Evolutionary conservation across 768 basidiomycete species (phyloP).

Genomic region (Tylopilus subfusipes): DNA sequence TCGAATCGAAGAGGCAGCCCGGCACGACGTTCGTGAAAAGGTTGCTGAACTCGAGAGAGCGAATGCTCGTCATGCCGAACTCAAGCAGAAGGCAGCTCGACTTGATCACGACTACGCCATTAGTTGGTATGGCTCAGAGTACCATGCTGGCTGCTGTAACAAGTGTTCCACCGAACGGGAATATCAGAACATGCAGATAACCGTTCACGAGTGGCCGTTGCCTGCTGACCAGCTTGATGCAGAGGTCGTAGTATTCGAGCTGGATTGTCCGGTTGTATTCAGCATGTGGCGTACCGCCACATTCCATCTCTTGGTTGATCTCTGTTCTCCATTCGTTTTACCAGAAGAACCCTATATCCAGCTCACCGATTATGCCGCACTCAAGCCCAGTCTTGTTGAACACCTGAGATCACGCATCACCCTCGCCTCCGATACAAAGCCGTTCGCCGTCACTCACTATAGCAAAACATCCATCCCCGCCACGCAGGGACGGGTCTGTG

Average conservation of each 20-base stretch:
- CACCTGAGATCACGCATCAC: slow-evolving; percentile 21
- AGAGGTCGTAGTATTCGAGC: slow-evolving; percentile 40
- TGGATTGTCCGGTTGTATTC: slow-evolving; percentile 38
- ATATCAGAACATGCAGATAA: slow-evolving; percentile 34
- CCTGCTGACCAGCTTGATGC: slow-evolving; percentile 27
- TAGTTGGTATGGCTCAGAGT: slow-evolving; percentile 5
- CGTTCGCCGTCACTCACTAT: slow-evolving; percentile 19
- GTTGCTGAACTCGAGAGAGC: slow-evolving; percentile 25
- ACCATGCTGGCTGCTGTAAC: too few species aligned
- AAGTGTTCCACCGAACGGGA: slow-evolving; percentile 1
- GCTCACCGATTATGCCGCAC: slow-evolving; percentile 12
- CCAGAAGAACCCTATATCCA: slow-evolving; percentile 9
- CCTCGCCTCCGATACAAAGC: slow-evolving; percentile 25
- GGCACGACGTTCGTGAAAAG: slow-evolving; percentile 21
- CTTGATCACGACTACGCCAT: neutral
- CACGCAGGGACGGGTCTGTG: neutral
- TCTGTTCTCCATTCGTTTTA: slow-evolving; percentile 24
- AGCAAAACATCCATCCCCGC: slow-evolving; percentile 11
- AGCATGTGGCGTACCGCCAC: slow-evolving; percentile 44
- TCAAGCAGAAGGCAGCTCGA: slow-evolving; percentile 11
- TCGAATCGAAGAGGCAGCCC: slow-evolving; percentile 31
- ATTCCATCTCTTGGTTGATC: slow-evolving; percentile 36
- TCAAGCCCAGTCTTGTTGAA: slow-evolving; percentile 8
- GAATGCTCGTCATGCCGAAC: slow-evolving; percentile 20
- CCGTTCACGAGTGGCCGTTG: slow-evolving; percentile 47